These are phyloP conservation scores for Cinnamomum chago DNA, from an alignment of 164 flowering plant genomes.

Conservation along the genomic window DNA sequence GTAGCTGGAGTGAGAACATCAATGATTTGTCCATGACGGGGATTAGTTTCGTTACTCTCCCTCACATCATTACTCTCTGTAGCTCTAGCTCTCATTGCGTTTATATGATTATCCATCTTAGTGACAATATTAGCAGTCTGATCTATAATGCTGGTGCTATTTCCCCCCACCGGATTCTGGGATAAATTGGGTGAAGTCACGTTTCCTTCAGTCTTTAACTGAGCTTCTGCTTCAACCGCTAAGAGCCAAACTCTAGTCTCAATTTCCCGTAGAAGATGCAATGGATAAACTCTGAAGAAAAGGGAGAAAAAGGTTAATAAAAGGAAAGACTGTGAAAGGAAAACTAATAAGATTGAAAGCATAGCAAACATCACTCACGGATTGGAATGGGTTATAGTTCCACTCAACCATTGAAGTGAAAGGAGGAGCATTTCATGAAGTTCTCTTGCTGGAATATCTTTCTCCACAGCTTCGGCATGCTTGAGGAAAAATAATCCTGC, in stretches of 20 bases:
- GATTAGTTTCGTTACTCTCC: constrained; percentile 42
- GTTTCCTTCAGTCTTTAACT: constrained; percentile 60
- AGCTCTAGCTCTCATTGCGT: constrained; percentile 35
- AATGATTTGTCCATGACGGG: constrained; percentile 30
- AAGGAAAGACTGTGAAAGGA: background rate
- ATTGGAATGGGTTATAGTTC: constrained; percentile 62
- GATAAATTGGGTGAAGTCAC: constrained; percentile 28
- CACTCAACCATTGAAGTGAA: constrained; percentile 96
- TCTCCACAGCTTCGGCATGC: constrained; percentile 94
- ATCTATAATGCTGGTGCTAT: constrained; percentile 63
- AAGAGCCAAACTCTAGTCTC: constrained; percentile 99
- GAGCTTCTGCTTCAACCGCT: constrained; percentile 98
- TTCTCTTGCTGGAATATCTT: constrained; percentile 84
- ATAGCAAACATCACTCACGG: constrained; percentile 52
- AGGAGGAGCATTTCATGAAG: constrained; percentile 80
- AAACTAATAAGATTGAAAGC: background rate
- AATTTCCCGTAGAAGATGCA: constrained; percentile 93
- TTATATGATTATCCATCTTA: constrained; percentile 87
- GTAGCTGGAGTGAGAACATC: constrained; percentile 39
- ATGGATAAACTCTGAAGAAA: constrained; percentile 70
- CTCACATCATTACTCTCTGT: constrained; percentile 51
- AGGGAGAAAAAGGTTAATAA: constrained; percentile 7
- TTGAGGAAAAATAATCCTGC: constrained; percentile 94
- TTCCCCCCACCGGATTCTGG: constrained; percentile 37
- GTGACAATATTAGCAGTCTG: constrained; percentile 68